phyloP scores from a whole-genome alignment of 192 early-diverging fungal genomes.

The Pecoramyces ruminantium region DNA sequence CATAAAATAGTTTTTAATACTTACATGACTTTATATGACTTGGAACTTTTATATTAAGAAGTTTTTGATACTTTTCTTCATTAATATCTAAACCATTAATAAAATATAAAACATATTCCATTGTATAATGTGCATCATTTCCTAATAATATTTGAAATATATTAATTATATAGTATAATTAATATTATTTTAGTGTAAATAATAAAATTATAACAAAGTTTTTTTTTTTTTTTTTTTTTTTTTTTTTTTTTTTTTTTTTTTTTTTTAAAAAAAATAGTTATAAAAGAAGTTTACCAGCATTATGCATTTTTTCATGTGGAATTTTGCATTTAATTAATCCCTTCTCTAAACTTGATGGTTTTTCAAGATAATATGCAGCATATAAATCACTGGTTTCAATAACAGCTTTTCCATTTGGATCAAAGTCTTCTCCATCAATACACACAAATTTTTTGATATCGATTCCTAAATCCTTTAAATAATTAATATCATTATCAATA shows the following conservation, averaged over 20 bases:
- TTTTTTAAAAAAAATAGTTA: too few relatives aligned
- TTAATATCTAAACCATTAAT: background rate
- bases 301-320: too few relatives aligned
- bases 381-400: background rate
- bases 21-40: background rate
- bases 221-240: too few relatives aligned
- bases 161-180: too few relatives aligned
- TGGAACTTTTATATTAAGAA: background rate
- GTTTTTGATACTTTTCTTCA: background rate
- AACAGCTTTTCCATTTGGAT: background rate
- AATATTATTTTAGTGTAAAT: too few relatives aligned
- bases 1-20: too few relatives aligned
- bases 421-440: background rate
- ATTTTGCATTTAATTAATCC: background rate
- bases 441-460: background rate
- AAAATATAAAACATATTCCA: background rate
- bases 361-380: background rate
- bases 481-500: background rate
- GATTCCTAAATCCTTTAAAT: background rate
- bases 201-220: too few relatives aligned
- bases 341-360: background rate
- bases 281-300: too few relatives aligned
- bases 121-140: background rate
- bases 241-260: too few relatives aligned
- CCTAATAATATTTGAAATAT: background rate